phyloP scores from a whole-genome alignment of 148 eudicot genomes.

The Simmondsia chinensis region DNA sequence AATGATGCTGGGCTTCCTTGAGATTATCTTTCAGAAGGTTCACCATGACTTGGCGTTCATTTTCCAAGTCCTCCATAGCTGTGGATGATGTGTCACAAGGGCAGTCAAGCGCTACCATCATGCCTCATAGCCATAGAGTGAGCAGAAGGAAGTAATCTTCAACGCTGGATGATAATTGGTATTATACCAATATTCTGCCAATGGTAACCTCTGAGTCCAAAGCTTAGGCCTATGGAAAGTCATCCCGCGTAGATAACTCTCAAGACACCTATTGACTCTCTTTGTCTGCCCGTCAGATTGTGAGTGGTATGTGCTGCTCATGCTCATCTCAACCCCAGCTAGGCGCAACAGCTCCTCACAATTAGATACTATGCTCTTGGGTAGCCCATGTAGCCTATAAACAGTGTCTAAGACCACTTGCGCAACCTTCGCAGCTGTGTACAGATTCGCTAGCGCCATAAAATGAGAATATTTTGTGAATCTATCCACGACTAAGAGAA shows the following conservation, averaged over 20 bases:
- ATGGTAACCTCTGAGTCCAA: background rate
- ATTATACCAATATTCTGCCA: constrained; percentile 4
- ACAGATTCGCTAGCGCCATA: background rate
- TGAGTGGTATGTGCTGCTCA: background rate
- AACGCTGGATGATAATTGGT: too few relatives aligned
- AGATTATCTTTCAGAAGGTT: too few relatives aligned
- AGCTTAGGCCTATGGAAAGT: background rate
- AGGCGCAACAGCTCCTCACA: background rate
- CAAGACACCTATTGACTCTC: background rate
- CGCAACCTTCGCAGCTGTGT: background rate
- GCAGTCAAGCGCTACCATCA: too few relatives aligned
- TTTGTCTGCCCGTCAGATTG: background rate
- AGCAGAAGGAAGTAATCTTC: too few relatives aligned
- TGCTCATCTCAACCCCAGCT: background rate
- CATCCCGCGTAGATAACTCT: background rate
- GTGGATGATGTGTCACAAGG: too few relatives aligned
- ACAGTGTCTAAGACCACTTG: background rate
- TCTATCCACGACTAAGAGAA: too few relatives aligned
- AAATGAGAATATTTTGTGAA: too few relatives aligned
- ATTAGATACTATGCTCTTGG: background rate
- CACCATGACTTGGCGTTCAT: too few relatives aligned
- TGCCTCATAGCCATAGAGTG: too few relatives aligned
- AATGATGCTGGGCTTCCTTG: too few relatives aligned
- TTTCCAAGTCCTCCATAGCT: too few relatives aligned
- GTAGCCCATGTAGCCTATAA: background rate